Percentiles rank a stretch among this genome's conserved stretches.
Conservation (phyloP, 805 yeast species). For the Yarrowia bubula region DNA sequence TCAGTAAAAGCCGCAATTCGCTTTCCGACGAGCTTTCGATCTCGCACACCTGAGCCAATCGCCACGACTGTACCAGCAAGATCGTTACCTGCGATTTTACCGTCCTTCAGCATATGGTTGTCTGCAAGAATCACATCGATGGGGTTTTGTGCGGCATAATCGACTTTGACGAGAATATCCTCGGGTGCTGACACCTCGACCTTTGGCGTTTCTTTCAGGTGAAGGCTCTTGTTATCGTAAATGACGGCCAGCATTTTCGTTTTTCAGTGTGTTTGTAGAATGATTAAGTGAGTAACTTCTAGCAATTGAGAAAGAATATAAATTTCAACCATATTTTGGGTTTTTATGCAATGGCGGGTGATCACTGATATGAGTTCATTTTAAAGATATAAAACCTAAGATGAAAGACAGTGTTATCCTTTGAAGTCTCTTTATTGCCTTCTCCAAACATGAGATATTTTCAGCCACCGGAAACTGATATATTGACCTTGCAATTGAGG, state of each 20-base stretch:
- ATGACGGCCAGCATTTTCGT: neutral
- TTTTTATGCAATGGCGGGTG: neutral
- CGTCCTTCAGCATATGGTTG: neutral
- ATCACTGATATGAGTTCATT: too few species aligned
- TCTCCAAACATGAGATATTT: too few species aligned
- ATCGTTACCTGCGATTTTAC: neutral
- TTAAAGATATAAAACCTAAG: too few species aligned
- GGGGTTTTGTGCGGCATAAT: slow-evolving; percentile 18
- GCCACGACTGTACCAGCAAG: neutral
- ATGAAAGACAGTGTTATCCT: too few species aligned
- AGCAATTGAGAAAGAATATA: too few species aligned
- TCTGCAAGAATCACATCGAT: slow-evolving; percentile 8
- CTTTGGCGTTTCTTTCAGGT: neutral
- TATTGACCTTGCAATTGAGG: too few species aligned
- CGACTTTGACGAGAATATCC: slow-evolving; percentile 13
- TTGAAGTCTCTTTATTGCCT: too few species aligned
- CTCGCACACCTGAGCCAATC: neutral
- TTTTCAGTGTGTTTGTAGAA: neutral
- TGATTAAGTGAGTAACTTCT: neutral
- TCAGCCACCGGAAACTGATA: too few species aligned
- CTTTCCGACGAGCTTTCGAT: slow-evolving; percentile 1
- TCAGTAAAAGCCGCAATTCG: slow-evolving; percentile 11
- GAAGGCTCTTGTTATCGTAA: neutral
- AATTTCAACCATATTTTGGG: neutral
- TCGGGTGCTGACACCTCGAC: neutral